Evolutionary conservation across 495 filamentous ascomycete species (phyloP), one percentile per base, ranked within the genome.

Genomic region (Hypoxylon cercidicola): DNA sequence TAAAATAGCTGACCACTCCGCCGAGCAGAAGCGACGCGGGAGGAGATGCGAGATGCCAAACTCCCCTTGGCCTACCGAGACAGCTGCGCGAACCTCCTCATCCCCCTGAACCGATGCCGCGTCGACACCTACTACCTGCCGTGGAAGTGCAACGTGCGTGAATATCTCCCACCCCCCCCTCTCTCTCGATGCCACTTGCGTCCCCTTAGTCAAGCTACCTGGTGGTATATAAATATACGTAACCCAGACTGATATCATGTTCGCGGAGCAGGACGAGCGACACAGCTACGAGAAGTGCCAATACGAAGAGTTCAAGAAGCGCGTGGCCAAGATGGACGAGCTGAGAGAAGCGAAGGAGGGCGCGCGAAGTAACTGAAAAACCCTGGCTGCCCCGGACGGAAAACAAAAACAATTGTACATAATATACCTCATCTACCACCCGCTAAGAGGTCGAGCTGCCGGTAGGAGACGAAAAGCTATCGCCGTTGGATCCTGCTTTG

Each of bases 261-360:
- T 28, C 25, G 25, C 7, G 25, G 25, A 57, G 52, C 69, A 97
- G 95, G 85, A 90, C 73, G 95, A 99, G 83, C 84, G 95, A 83
- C 95, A 99, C 78, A 88, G 85, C 71, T 99, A 99, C 81, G 95
- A 99, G 74, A 98, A 97, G 77, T 99, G 95, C 87, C 95, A 99
- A 72, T 99, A 99, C 81, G 89, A 89, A 39, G 95, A 97, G 74
- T 99, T 99, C 85, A 97, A 96, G 88, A 93, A 93, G 84, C 89
- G 95, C 30, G 95, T 99, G 57, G 90, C 90, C 58, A 97, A 96
- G 88, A 99, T 99, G 96, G 87, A 97, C 70, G 95, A 99, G 82
- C 80, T 99, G 58, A 85, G 93, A 68, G 93, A 84, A 46, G 88
- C 89, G 34, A 98, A 96, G 86, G 89, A 83, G 28, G 92, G 91